Evolutionary conservation across 2,329 filamentous ascomycete species (phyloP).

Genomic region (Cercospora zeina): DNA sequence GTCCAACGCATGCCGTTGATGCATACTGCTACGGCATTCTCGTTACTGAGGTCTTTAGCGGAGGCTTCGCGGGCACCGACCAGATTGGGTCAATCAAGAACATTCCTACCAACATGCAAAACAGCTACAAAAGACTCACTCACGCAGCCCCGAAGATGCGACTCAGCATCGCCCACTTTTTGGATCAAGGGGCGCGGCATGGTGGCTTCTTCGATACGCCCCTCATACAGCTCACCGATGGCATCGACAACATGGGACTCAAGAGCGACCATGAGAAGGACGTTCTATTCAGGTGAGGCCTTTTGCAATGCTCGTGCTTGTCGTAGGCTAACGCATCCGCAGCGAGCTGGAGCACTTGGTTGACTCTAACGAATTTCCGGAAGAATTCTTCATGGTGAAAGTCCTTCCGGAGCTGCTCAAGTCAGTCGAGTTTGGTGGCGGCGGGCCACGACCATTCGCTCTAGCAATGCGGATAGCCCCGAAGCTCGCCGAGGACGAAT

Average conservation of each 20-base stretch:
- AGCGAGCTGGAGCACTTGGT: slow-evolving; percentile 74
- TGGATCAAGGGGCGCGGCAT: slow-evolving; percentile 80
- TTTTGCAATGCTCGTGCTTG: not conserved
- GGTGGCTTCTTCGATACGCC: slow-evolving; percentile 92
- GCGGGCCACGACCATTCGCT: slow-evolving; percentile 83
- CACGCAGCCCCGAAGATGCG: slow-evolving; percentile 87
- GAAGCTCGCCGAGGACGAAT: slow-evolving; percentile 87
- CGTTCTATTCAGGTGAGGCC: slow-evolving; percentile 68
- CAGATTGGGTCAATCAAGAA: slow-evolving; percentile 83
- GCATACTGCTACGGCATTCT: slow-evolving; percentile 82
- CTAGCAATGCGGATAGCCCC: slow-evolving; percentile 88
- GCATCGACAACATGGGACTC: slow-evolving; percentile 86
- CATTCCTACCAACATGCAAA: slow-evolving; percentile 83
- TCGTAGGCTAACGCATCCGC: slow-evolving; percentile 10
- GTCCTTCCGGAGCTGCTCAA: slow-evolving; percentile 94
- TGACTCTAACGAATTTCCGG: slow-evolving; percentile 83
- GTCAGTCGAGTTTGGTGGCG: slow-evolving; percentile 96
- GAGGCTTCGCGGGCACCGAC: slow-evolving; percentile 71
- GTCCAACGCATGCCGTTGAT: slow-evolving; percentile 78
- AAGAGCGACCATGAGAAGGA: slow-evolving; percentile 84
- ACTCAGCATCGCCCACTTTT: slow-evolving; percentile 78
- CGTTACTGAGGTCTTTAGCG: slow-evolving; percentile 90
- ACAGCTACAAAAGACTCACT: slow-evolving; percentile 84
- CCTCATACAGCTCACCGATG: slow-evolving; percentile 86
- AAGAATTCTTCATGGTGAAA: slow-evolving; percentile 98